Conservation (phyloP, 108 stramenopile genomes). For the Craspedostauros australis region DNA sequence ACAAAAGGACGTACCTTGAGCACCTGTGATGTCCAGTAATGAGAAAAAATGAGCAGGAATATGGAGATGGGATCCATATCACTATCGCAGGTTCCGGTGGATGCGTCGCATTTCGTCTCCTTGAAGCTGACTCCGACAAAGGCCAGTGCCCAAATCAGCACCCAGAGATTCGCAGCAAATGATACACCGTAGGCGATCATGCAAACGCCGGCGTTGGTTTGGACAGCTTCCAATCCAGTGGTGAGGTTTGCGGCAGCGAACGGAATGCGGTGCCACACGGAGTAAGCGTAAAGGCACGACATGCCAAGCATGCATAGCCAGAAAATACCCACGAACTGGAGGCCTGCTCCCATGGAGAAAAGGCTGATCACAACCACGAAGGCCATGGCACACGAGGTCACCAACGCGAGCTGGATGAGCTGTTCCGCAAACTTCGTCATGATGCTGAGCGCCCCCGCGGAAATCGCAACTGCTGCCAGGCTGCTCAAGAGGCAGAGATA, state of each 20-base stretch:
- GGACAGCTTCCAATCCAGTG: constrained; percentile 42
- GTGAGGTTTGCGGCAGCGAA: constrained; percentile 68
- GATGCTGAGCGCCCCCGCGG: constrained; percentile 18
- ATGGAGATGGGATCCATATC: constrained; percentile 12
- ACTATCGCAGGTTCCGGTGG: constrained; percentile 15
- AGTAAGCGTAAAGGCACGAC: constrained; percentile 6
- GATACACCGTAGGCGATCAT: constrained; percentile 8
- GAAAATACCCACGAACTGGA: background rate
- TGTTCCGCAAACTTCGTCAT: constrained; percentile 27
- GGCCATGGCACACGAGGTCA: constrained; percentile 3
- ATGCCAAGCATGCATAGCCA: background rate
- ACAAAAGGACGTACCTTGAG: too few relatives aligned
- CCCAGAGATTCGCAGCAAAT: constrained; percentile 15
- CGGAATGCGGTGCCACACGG: constrained; percentile 57
- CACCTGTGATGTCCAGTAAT: constrained; percentile 69
- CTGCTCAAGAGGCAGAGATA: constrained; percentile 14
- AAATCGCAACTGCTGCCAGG: constrained; percentile 13
- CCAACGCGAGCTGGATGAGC: constrained; percentile 14
- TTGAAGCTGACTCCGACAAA: constrained; percentile 16
- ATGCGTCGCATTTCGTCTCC: constrained; percentile 16
- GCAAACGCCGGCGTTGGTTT: constrained; percentile 49
- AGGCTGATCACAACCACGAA: background rate
- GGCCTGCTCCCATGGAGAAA: background rate
- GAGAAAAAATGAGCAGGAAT: constrained; percentile 44
- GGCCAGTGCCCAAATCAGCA: constrained; percentile 33